Base-by-base conservation (phyloP, 129 eudicot genomes). In the Kitagawia praeruptora region DNA sequence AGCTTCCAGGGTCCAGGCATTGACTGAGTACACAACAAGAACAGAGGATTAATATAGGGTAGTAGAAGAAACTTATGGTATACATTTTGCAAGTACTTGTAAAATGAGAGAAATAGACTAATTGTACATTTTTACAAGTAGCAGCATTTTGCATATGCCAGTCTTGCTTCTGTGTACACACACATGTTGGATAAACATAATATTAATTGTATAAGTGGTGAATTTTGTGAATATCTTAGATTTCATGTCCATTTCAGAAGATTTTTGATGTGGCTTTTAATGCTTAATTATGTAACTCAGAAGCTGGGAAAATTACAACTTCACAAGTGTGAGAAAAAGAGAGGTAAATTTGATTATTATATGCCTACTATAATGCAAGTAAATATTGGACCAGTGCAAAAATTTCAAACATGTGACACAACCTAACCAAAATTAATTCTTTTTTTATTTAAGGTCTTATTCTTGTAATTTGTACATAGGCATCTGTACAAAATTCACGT, bases 41-140 rank as follows among this genome's bases (percentile, higher is more conserved):
- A 48, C 69, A 84, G 74, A 88, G 51, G 4, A 83, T 48, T 71
- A 83, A 41, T 63, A 51, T 69, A 31, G 37, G 10, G 31, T 81
- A 66, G 67, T 3, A 13, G 41, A 14, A 66, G 37, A 79, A 56
- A 66, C 56, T 81, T 83, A 75, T 79, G 41, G 78, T 79, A 78
- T 84, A 11, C 76, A 73, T 41, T 23, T 42, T 73, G n/a, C 67
- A 58, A 56, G 27, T 10, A 42, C 38, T 73, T n/a, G 53, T 41
- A 41, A 1, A 15, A 13, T 16, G 23, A 49, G 14, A 18, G 39
- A 31, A 70, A 8, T 18, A 70, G 12, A 3, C n/a, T n/a, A n/a
- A n/a, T n/a, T n/a, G n/a, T n/a, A n/a, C n/a, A n/a, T n/a, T n/a
- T n/a, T n/a, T n/a, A 34, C 47, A 8, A 44, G 47, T 44, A 44